Evolutionary conservation across 2,329 filamentous ascomycete species (phyloP), one percentile per base, ranked within the genome.

Genomic region (Lachnum nothofagi): DNA sequence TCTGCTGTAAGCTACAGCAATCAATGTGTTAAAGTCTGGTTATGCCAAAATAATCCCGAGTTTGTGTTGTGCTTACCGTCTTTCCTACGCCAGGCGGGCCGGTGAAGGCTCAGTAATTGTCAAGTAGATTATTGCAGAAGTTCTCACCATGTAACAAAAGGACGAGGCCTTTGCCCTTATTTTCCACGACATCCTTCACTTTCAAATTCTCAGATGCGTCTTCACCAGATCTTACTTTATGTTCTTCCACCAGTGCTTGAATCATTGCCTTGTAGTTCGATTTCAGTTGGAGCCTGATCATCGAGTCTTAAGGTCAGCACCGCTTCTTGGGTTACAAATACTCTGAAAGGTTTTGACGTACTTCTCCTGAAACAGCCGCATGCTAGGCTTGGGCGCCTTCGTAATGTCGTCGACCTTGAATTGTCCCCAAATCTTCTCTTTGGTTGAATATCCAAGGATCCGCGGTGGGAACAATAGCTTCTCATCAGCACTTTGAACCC

Each of bases 1-100:
- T 53, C 47, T 14, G 53, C 53, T 1, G 47, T 53, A 9, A 55
- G 47, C 2, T n/a, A n/a, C n/a, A n/a, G n/a, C n/a, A n/a, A n/a
- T n/a, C n/a, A n/a, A n/a, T n/a, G n/a, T n/a, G n/a, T n/a, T n/a
- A n/a, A n/a, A n/a, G n/a, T n/a, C n/a, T n/a, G n/a, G n/a, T n/a
- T n/a, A n/a, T n/a, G n/a, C n/a, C n/a, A n/a, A n/a, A n/a, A n/a
- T n/a, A n/a, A n/a, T n/a, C n/a, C n/a, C n/a, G n/a, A n/a, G n/a
- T n/a, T n/a, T n/a, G n/a, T n/a, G n/a, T n/a, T n/a, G n/a, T n/a
- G n/a, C n/a, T n/a, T n/a, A n/a, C n/a, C n/a, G 25, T 53, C 31
- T 53, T 53, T 10, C 48, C 48, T 4, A 51, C 38, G 9, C 51
- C 48, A n/a, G 48, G 39, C 7, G 40, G 49, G 4, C 52, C 46